phyloP scores from a whole-genome alignment of 768 basidiomycete genomes.

The Boletus vermiculosoides region DNA sequence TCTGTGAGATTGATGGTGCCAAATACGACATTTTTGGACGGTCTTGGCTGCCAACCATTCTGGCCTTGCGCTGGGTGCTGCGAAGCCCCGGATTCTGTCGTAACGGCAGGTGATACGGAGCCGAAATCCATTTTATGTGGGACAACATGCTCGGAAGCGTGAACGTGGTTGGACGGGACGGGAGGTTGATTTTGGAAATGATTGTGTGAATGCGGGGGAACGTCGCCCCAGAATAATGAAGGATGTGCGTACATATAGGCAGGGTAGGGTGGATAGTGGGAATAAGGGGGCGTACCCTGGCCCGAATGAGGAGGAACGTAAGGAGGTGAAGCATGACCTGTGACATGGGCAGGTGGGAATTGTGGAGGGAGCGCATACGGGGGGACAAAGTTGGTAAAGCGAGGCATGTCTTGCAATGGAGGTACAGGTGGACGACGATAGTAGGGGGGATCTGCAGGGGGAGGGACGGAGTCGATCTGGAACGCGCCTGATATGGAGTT shows the following conservation, averaged over 20 bases:
- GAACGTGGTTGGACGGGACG: conserved; percentile 6
- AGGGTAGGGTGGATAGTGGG: conserved; percentile 36
- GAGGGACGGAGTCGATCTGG: conserved; percentile 10
- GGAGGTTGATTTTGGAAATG: conserved; percentile 21
- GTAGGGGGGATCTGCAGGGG: conserved; percentile 13
- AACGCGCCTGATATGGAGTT: conserved; percentile 12
- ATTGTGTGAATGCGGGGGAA: conserved; percentile 8
- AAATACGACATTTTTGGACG: conserved; percentile 43
- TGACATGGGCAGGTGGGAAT: conserved; percentile 14
- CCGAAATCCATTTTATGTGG: conserved; percentile 17
- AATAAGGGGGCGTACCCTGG: conserved; percentile 35
- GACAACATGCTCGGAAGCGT: conserved; percentile 13
- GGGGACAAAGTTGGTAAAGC: conserved; percentile 12
- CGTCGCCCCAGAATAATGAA: conserved; percentile 40
- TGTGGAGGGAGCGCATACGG: conserved; percentile 19
- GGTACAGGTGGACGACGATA: conserved; percentile 21
- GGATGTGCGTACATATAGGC: conserved; percentile 36
- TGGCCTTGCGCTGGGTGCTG: conserved; percentile 2
- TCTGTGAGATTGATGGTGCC: conserved; percentile 46
- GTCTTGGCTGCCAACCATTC: conserved; percentile 7
- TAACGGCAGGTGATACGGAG: conserved; percentile 14
- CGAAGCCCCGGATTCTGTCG: conserved; percentile 11
- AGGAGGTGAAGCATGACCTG: conserved; percentile 27
- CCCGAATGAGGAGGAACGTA: conserved; percentile 26
- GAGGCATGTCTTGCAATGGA: conserved; percentile 24